These are phyloP conservation scores for Chytriomyces sp. DNA, from an alignment of 192 early-diverging fungal species.

Conservation along the genomic window DNA sequence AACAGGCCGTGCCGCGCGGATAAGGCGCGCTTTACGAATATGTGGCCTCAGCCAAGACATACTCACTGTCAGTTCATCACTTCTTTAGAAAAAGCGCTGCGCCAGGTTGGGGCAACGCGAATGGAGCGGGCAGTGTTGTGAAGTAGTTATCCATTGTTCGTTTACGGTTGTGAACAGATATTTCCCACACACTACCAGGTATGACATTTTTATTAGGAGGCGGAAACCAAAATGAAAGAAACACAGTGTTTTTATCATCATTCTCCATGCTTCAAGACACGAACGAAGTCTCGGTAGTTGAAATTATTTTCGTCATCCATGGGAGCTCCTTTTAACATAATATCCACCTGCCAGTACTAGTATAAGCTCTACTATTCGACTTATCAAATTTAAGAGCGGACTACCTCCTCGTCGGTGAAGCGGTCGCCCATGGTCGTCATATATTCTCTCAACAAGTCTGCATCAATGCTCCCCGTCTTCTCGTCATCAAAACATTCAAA, in stretches of 20 bases:
- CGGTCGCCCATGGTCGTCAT: slow-evolving; percentile 93
- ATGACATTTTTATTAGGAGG: too few species aligned
- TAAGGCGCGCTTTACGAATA: too few species aligned
- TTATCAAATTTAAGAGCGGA: neutral
- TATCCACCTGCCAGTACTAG: slow-evolving; percentile 65
- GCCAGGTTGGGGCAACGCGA: too few species aligned
- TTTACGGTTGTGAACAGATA: too few species aligned
- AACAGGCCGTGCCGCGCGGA: too few species aligned
- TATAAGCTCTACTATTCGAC: neutral
- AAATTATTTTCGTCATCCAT: slow-evolving; percentile 73
- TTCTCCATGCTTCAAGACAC: slow-evolving; percentile 93
- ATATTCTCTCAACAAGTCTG: slow-evolving; percentile 77
- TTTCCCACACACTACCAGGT: too few species aligned
- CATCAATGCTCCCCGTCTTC: slow-evolving; percentile 77
- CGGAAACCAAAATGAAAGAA: too few species aligned
- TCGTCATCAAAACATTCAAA: slow-evolving; percentile 93
- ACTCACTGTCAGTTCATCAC: too few species aligned
- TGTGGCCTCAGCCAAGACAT: too few species aligned
- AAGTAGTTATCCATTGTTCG: too few species aligned
- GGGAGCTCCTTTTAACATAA: slow-evolving; percentile 89
- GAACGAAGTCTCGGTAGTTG: slow-evolving; percentile 90
- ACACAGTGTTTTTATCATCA: slow-evolving; percentile 37
- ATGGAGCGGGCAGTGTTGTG: too few species aligned
- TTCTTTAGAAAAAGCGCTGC: too few species aligned
- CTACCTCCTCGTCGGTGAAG: slow-evolving; percentile 89